Base-by-base conservation (phyloP, 2,329 filamentous ascomycete genomes). In the Nectriaceae sp. region DNA sequence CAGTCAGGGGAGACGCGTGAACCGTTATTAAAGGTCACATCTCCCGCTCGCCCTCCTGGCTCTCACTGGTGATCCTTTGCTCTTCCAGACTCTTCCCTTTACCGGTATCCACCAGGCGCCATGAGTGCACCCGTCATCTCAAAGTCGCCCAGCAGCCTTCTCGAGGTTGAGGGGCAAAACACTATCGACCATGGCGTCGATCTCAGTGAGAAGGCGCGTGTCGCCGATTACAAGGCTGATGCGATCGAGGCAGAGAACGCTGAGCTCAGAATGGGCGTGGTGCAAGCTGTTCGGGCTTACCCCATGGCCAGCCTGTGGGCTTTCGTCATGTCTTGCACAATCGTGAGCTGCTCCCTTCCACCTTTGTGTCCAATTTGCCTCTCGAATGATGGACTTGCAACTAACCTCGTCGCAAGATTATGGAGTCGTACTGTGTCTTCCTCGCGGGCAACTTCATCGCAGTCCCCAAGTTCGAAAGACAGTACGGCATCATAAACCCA, bases 401-500 rank as follows among this genome's bases (percentile, higher is more conserved):
- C 54, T 55, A 45, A 61, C 10, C n/a, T n/a, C n/a, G n/a, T n/a
- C n/a, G n/a, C 2, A 15, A 76, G 74, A 71, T 77, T 47, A 77
- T 77, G 75, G 75, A 77, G 52, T 72, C 74, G 1, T 77, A 75
- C 64, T 71, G 74, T 50, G 73, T 77, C 64, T 77, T 77, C 57
- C 60, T 77, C 16, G 75, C 72, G 29, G 70, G 70, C 21, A 75
- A 74, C 55, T 76, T 76, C 38, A 68, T 77, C 50, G 75, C 74
- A 3, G 66, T 74, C 1, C 39, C 48, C 4, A 61, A 61, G 1
- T 77, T 78, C 47, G 61, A 68, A 21, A 24, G 60, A 3, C 41
- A 49, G 3, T 77, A 70, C 31, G 75, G 75, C 15, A 59, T 75
- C 4, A 46, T 2, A 0, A 40, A 55, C 11, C n/a, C n/a, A n/a